phyloP scores from a whole-genome alignment of 305 asterid genomes.

The Nicotiana rustica region DNA sequence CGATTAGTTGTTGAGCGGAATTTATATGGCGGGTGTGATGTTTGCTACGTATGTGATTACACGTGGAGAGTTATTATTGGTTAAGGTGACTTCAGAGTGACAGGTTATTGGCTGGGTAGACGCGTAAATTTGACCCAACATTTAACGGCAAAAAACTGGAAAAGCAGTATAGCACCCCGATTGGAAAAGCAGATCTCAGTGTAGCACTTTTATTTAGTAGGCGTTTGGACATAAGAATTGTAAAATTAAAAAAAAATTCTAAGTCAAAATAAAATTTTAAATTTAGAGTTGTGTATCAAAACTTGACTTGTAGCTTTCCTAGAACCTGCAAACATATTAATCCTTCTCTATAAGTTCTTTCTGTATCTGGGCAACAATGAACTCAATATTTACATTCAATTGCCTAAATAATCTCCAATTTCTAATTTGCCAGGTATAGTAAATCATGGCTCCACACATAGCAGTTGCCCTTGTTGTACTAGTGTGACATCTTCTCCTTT shows the following conservation, averaged over 20 bases:
- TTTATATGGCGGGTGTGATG: constrained; percentile 1
- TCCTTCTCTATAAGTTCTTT: not conserved
- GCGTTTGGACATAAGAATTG: too few species aligned
- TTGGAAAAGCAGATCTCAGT: not conserved
- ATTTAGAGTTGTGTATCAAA: too few species aligned
- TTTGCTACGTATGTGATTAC: constrained; percentile 42
- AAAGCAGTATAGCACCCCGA: not conserved
- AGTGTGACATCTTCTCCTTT: not conserved
- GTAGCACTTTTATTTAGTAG: too few species aligned
- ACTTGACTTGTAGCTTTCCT: not conserved
- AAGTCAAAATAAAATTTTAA: too few species aligned
- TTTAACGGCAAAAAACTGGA: not conserved
- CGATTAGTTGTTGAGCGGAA: constrained; percentile 30
- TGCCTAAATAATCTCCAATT: not conserved
- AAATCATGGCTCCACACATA: not conserved
- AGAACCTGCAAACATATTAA: not conserved
- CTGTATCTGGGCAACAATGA: not conserved
- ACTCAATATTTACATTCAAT: not conserved
- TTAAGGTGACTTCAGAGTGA: not conserved
- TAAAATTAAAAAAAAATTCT: too few species aligned
- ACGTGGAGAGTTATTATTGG: constrained; percentile 66
- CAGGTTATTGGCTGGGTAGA: constrained; percentile 65
- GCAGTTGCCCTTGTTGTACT: not conserved
- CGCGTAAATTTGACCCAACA: constrained; percentile 35
- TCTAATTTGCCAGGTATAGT: not conserved